Base-by-base conservation (phyloP, 768 basidiomycete species). In the Galerina sulciceps region DNA sequence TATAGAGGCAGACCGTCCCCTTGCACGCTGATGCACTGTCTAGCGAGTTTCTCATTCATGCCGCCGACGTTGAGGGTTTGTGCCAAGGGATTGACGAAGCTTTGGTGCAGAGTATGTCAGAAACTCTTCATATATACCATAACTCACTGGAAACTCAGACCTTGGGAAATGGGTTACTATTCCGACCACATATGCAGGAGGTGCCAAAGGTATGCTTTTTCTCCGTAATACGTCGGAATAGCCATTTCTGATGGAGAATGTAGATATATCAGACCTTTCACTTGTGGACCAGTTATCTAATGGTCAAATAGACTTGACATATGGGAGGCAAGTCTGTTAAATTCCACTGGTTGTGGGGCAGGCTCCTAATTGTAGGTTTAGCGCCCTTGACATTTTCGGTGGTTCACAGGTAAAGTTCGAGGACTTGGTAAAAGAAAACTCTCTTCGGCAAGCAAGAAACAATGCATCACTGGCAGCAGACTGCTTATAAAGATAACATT, bases 51-150 rank as follows among this genome's bases (percentile, higher is more conserved):
- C 76, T 99, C 43, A 81, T 99, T 23, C 97, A 99, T 73, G 96
- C 97, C 0, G 97, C 97, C n/a, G 97, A 99, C 64, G 96, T 99
- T 9, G 97, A 99, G 73, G 97, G 97, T 0, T 76, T 99, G 20
- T 99, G 97, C 71, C 87, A 95, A 76, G 97, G 97, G 1, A 95
- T 99, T 58, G 97, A 99, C 71, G 85, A 93, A 68, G 86, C 88
- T 15, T 82, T 99, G 3, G 96, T 99, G 2, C 62, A 74, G 60
- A 87, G 96, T 92, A 58, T 57, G 89, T 76, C 46, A 6, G n/a
- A 9, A 43, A 47, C 4, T 6, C 23, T n/a, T 38, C 22, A n/a
- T 22, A 22, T 17, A 20, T 44, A 20, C 35, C 45, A n/a, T 57
- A 71, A 38, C 69, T 63, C 10, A 60, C 15, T n/a, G 3, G 14